Percentiles rank a stretch among this genome's conserved stretches.
Evolutionary conservation across 352 stramenopile genomes (phyloP).

Genomic region (Saprolegnia parasitica): DNA sequence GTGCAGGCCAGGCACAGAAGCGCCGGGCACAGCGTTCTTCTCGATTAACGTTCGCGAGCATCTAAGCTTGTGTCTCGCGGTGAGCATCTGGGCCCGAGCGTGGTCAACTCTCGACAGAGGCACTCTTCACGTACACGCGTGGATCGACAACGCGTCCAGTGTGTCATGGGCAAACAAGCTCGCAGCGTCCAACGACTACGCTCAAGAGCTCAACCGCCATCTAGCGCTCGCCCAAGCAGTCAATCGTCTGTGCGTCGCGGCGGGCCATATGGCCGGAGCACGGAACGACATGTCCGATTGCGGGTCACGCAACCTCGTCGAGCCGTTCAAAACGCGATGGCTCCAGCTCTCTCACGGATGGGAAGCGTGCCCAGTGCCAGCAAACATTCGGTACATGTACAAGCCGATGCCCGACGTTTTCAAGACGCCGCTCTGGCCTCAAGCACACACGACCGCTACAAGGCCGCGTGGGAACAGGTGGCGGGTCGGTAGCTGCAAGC

Average conservation of each 20-base stretch:
- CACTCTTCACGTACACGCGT: slow-evolving; percentile 13
- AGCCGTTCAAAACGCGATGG: not conserved
- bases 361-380: not conserved
- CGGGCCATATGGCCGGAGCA: slow-evolving; percentile 10
- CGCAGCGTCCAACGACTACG: not conserved
- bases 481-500: no score
- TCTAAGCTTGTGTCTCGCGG: no score
- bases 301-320: slow-evolving; percentile 15
- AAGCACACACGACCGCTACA: slow-evolving; percentile 4
- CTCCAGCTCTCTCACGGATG: not conserved
- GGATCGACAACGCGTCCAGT: slow-evolving; percentile 24
- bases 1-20: no score
- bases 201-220: slow-evolving; percentile 25
- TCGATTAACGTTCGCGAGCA: no score
- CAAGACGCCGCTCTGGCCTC: slow-evolving; percentile 19
- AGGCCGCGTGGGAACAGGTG: not conserved
- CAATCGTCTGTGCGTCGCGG: not conserved
- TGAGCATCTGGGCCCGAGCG: no score
- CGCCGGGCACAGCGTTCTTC: no score
- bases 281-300: slow-evolving; percentile 18
- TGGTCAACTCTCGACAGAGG: not conserved
- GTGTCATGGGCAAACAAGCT: slow-evolving; percentile 25
- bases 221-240: slow-evolving; percentile 4
- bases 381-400: slow-evolving; percentile 13
- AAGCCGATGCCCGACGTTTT: not conserved